phyloP scores from a whole-genome alignment of 441 rosid genomes.

The Euphorbia celastroides region DNA sequence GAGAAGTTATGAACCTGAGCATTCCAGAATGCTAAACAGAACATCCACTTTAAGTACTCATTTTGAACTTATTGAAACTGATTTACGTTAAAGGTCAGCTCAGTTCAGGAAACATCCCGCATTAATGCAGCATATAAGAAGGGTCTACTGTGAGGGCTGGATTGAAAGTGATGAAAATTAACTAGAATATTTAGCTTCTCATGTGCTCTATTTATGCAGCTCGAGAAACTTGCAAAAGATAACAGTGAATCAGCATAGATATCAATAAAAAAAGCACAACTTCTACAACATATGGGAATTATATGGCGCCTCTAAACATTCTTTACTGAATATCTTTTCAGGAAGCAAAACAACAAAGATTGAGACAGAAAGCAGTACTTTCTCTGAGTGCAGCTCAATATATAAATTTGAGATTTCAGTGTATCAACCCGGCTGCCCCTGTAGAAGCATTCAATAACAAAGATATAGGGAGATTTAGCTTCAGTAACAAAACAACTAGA shows the following conservation, averaged over 20 bases:
- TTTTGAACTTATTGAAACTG: neutral
- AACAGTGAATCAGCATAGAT: neutral
- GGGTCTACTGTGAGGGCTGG: too few relatives aligned
- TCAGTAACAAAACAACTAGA: neutral
- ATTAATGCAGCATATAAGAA: too few relatives aligned
- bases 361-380: constrained; percentile 35
- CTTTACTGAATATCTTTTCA: neutral
- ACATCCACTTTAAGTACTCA: neutral
- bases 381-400: constrained; percentile 77
- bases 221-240: neutral
- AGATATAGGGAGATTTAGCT: neutral
- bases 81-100: too few relatives aligned
- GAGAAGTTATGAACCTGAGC: neutral
- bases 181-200: neutral
- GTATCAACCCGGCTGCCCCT: constrained; percentile 79
- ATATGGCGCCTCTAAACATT: neutral
- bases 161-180: neutral
- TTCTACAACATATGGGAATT: neutral
- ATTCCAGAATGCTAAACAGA: neutral
- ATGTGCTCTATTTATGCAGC: neutral
- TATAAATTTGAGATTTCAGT: constrained; percentile 63
- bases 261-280: neutral
- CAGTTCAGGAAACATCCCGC: too few relatives aligned
- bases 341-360: neutral
- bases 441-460: constrained; percentile 25